Base-by-base conservation (phyloP, 352 stramenopile genomes). In the Pythium utonaiense region DNA sequence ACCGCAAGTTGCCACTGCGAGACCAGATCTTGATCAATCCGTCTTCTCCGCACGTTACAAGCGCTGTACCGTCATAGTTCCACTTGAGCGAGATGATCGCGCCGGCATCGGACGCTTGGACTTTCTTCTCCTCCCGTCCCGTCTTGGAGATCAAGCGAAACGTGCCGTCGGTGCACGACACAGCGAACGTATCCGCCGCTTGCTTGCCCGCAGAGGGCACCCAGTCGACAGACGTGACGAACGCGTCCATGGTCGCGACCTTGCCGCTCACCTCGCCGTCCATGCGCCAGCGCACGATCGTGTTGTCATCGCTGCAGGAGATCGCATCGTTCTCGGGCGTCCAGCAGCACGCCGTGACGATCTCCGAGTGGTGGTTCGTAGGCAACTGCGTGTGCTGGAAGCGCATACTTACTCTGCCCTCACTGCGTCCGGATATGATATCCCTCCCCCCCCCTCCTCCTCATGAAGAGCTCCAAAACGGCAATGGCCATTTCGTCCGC, bases 1-100 rank as follows among this genome's bases (percentile, higher is more conserved):
- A 95, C 3, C 91, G 85, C 27, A 97, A 74, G 65, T 93, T 96
- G 12, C 85, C 88, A 36, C 77, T 93, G 10, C 86, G 85, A 16
- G 83, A 95, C 81, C 85, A 97, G 38, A 97, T 88, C 71, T 98
- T 98, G 55, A 98, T 83, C 22, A 88, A 88, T 22, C 94, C 94
- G 53, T 98, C 94, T 64, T 98, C 94, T 6, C 91, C 94, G 8
- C 80, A 84, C 17, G 90, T 97, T 27, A 90, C 86, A 3, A 98
- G 70, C 24, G 92, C 92, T 7, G 86, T 94, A 24, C 92, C 94
- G 54, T 98, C 91, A 60, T 93, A 92, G 70, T 91, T 97, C 92
- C 93, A 98, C 61, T 89, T 89, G 19, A 98, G 73, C n/a, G 75
- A 72, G 53, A 97, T 94, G 31, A 96, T 80, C 19, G 91, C 91